Base-by-base conservation (phyloP, 2,329 filamentous ascomycete genomes). In the Colletotrichum cuscutae region DNA sequence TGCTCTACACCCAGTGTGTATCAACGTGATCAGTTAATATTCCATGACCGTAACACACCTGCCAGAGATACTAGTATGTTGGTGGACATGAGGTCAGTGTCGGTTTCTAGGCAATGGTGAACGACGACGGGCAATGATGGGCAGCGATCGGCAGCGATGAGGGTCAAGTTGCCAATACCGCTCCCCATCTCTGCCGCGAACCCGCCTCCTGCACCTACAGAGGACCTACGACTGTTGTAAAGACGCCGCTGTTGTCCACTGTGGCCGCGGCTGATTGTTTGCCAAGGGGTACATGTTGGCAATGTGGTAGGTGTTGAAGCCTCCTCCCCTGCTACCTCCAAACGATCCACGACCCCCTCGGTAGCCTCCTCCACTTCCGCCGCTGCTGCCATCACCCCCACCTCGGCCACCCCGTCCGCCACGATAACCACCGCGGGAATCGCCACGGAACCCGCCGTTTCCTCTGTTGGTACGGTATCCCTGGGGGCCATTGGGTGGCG, bases 241-340 rank as follows among this genome's bases (percentile, higher is more conserved):
- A 11, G 73, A 61, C 1, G 32, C 65, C 2, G 65, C 26, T 5
- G 72, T 69, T 6, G 65, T 49, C 73, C 73, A 74, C 9, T 75
- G 74, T 5, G 72, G 72, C 3, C 63, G 57, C 1, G 30, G 24
- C 13, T 71, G 64, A 15, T 52, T 54, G 3, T 64, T 64, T 35
- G 32, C 32, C 32, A 35, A 12, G 1, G 61, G 61, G 9, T 64
- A 24, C 4, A 12, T 9, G 7, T 42, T 59, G 19, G 67, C 37
- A 3, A 30, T 42, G 22, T 73, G 71, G 32, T 59, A 61, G 2
- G 66, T 8, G 28, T 30, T 63, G 6, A 71, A 68, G 1, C 62
- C 68, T 22, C 71, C 64, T 24, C 64, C 63, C 2, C 62, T 59
- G 3, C 32, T 22, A 4, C 32, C 46, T 6, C 58, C 19, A 4